Conservation (phyloP, 148 eudicot species). For the Drosera capensis region DNA sequence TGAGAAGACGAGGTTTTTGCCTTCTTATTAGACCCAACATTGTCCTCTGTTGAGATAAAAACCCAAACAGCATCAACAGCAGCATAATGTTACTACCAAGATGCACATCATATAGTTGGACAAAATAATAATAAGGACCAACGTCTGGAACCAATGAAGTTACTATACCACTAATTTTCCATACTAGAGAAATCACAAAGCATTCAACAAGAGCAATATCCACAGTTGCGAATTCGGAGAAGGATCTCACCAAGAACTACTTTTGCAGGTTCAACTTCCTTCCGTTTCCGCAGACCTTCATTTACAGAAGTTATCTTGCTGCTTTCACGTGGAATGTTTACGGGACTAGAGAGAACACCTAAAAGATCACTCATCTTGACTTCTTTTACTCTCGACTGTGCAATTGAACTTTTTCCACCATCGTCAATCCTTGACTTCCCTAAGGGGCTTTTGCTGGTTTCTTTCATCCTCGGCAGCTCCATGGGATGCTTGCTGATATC, state of each 20-base stretch:
- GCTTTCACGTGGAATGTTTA: slow-evolving; percentile 12
- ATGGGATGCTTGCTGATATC: too few species aligned
- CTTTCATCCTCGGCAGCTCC: slow-evolving; percentile 21
- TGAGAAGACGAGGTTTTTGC: slow-evolving; percentile 37
- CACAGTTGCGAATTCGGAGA: not conserved
- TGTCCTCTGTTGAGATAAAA: slow-evolving; percentile 52
- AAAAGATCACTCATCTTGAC: slow-evolving; percentile 19
- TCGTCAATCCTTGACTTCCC: too few species aligned
- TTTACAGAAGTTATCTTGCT: slow-evolving; percentile 17
- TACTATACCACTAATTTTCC: slow-evolving; percentile 6
- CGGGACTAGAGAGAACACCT: slow-evolving; percentile 13
- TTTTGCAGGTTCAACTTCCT: slow-evolving; percentile 45
- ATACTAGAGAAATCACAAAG: not conserved
- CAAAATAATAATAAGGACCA: not conserved
- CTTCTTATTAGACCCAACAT: slow-evolving; percentile 44
- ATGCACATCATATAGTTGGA: slow-evolving; percentile 10
- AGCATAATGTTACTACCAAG: slow-evolving; percentile 13
- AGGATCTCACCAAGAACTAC: slow-evolving; percentile 61
- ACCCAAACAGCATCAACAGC: slow-evolving; percentile 26
- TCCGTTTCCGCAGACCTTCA: slow-evolving; percentile 39
- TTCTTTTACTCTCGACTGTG: slow-evolving; percentile 13
- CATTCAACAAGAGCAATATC: slow-evolving; percentile 7
- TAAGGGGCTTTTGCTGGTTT: slow-evolving; percentile 15
- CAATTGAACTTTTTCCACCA: too few species aligned
- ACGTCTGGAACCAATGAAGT: not conserved